phyloP scores from a whole-genome alignment of 495 filamentous ascomycete genomes.

The Acidiella bohemica region DNA sequence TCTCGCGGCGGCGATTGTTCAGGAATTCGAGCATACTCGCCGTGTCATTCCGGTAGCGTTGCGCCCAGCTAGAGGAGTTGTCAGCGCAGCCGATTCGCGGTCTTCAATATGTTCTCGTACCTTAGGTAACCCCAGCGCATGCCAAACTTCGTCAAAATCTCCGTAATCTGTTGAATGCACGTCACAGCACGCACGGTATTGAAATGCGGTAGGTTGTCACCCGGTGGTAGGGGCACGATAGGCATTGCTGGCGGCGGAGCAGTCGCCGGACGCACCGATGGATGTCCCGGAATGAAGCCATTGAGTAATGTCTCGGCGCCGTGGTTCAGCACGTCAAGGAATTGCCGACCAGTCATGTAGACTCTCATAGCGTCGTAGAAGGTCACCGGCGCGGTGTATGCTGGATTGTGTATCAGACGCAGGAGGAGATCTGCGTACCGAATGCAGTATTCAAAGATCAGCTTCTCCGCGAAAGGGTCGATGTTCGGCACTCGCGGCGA shows the following conservation, averaged over 20 bases:
- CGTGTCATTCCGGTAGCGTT: conserved; percentile 13
- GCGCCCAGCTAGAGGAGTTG: conserved; percentile 13
- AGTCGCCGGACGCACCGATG: conserved; percentile 13
- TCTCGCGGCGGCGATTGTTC: conserved; percentile 8
- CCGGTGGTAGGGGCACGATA: conserved; percentile 9
- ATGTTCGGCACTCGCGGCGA: conserved; percentile 50
- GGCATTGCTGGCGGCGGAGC: conserved; percentile 15
- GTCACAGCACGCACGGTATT: conserved; percentile 14
- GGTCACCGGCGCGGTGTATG: conserved; percentile 44
- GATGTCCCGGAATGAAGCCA: conserved; percentile 11
- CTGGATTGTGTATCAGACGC: conserved; percentile 36
- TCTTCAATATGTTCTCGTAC: conserved; percentile 4
- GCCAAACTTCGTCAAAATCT: conserved; percentile 24
- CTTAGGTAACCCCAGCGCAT: conserved; percentile 28
- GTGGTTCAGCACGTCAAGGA: conserved; percentile 50
- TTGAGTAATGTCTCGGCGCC: conserved; percentile 35
- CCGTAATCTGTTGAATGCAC: conserved; percentile 27
- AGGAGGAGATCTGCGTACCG: conserved; percentile 51
- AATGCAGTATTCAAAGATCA: conserved; percentile 73
- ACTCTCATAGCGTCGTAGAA: conserved; percentile 60
- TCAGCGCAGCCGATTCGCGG: neutral
- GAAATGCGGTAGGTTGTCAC: conserved; percentile 13
- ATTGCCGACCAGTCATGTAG: conserved; percentile 58
- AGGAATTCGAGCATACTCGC: conserved; percentile 10
- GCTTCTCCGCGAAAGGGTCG: conserved; percentile 50